Evolutionary conservation across 768 basidiomycete genomes (phyloP).

Genomic region (Agaricus blazei): DNA sequence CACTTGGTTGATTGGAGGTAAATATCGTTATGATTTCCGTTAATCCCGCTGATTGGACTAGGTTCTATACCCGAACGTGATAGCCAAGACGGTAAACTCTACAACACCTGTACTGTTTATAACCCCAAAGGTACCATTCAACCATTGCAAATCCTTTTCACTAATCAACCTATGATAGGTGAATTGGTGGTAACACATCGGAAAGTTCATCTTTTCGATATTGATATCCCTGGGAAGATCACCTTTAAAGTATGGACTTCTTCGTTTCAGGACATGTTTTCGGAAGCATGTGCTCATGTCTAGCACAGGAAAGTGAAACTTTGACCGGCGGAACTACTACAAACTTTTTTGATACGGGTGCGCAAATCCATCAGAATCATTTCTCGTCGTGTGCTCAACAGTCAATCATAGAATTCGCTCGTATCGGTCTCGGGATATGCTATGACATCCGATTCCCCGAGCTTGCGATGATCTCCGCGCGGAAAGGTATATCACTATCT

Average conservation of each 20-base stretch:
- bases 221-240: constrained; percentile 94
- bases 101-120: constrained; percentile 93
- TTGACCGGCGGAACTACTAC: constrained; percentile 70
- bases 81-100: constrained; percentile 55
- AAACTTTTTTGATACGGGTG: constrained; percentile 88
- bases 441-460: constrained; percentile 97
- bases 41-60: constrained; percentile 23
- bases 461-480: constrained; percentile 84
- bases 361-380: not conserved
- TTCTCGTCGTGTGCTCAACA: not conserved
- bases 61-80: constrained; percentile 93
- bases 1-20: constrained; percentile 91
- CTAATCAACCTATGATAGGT: constrained; percentile 36
- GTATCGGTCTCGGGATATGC: constrained; percentile 93
- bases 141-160: not conserved
- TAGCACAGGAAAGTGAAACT: constrained; percentile 76
- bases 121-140: constrained; percentile 57
- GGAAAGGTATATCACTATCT: constrained; percentile 52
- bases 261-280: not conserved
- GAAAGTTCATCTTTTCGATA: constrained; percentile 96
- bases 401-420: constrained; percentile 73
- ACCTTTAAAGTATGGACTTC: constrained; percentile 64
- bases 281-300: constrained; percentile 2
- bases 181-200: constrained; percentile 84
- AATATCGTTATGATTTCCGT: not conserved